These are phyloP conservation scores for Candida namnaoensis DNA, from an alignment of 805 yeast species.

Conservation along the genomic window DNA sequence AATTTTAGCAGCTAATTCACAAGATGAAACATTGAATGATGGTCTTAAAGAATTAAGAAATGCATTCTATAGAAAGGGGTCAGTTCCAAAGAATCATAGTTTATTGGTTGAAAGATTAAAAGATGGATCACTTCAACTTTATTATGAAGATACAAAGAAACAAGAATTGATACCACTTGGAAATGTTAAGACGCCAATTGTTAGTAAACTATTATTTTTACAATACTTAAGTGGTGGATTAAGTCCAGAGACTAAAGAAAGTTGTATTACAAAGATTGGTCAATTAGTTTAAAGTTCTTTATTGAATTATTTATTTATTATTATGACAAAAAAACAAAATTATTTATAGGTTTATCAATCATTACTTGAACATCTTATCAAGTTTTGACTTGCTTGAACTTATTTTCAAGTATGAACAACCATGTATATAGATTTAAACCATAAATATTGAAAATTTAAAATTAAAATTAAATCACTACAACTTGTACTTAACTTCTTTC, in stretches of 20 bases:
- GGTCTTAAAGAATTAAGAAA: conserved; percentile 64
- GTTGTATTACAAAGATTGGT: conserved; percentile 28
- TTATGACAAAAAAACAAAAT: too few relatives aligned
- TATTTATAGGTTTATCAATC: too few relatives aligned
- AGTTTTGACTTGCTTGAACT: too few relatives aligned
- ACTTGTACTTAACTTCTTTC: too few relatives aligned
- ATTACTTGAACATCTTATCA: too few relatives aligned
- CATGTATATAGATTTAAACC: too few relatives aligned
- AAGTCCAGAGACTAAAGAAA: conserved; percentile 42
- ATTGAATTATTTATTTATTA: conserved; percentile 3
- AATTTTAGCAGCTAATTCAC: conserved; percentile 52
- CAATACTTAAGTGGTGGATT: conserved; percentile 77
- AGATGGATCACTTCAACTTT: conserved; percentile 37
- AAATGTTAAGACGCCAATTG: conserved; percentile 45
- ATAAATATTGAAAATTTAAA: too few relatives aligned
- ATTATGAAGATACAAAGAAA: conserved; percentile 31
- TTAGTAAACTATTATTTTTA: conserved; percentile 60
- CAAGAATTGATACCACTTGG: conserved; percentile 41
- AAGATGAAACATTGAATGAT: conserved; percentile 34
- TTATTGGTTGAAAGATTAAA: conserved; percentile 46
- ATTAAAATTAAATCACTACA: too few relatives aligned
- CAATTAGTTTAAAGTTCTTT: conserved; percentile 9
- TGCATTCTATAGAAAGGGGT: conserved; percentile 55
- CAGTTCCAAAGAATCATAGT: conserved; percentile 69
- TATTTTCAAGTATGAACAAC: too few relatives aligned